Percentiles rank a stretch among this genome's conserved stretches.
phyloP scores from a whole-genome alignment of 1,284 basidiomycete species.

The Irpex sp. region DNA sequence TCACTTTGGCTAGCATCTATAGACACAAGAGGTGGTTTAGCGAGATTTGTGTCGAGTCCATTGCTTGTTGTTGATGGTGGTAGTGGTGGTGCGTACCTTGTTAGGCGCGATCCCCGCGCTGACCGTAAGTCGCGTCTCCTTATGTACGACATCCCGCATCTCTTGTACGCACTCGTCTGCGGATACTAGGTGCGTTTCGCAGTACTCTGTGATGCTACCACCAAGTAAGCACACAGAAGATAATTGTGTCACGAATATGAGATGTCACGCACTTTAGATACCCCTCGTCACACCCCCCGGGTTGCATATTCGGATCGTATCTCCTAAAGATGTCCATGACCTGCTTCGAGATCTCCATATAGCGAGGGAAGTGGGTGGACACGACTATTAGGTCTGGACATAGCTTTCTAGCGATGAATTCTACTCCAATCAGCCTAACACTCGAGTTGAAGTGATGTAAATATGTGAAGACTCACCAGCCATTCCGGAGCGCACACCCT shows the following conservation, averaged over 20 bases:
- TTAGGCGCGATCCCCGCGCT: conserved; percentile 92
- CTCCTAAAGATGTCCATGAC: conserved; percentile 66
- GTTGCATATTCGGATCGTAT: conserved; percentile 79
- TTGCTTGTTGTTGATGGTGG: not conserved
- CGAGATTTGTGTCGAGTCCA: not conserved
- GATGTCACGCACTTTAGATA: conserved; percentile 68
- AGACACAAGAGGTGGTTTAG: not conserved
- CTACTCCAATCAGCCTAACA: conserved; percentile 27
- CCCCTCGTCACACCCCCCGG: conserved; percentile 85
- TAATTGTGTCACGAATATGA: no score
- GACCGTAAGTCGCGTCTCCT: conserved; percentile 82
- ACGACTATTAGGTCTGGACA: conserved; percentile 89
- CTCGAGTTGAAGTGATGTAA: conserved; percentile 2
- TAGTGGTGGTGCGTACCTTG: conserved; percentile 41
- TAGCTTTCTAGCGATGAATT: conserved; percentile 88
- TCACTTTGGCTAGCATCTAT: conserved; percentile 28
- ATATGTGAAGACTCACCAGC: conserved; percentile 42
- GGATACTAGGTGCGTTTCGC: conserved; percentile 56
- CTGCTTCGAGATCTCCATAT: conserved; percentile 64
- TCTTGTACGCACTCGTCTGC: conserved; percentile 73
- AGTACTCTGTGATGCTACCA: conserved; percentile 74
- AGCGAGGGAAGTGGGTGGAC: conserved; percentile 56
- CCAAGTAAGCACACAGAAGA: not conserved
- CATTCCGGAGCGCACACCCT: conserved; percentile 87
- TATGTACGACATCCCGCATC: conserved; percentile 67